Evolutionary conservation across 169 alveolate species (phyloP).

Genomic region (Besnoitia besnoiti): DNA sequence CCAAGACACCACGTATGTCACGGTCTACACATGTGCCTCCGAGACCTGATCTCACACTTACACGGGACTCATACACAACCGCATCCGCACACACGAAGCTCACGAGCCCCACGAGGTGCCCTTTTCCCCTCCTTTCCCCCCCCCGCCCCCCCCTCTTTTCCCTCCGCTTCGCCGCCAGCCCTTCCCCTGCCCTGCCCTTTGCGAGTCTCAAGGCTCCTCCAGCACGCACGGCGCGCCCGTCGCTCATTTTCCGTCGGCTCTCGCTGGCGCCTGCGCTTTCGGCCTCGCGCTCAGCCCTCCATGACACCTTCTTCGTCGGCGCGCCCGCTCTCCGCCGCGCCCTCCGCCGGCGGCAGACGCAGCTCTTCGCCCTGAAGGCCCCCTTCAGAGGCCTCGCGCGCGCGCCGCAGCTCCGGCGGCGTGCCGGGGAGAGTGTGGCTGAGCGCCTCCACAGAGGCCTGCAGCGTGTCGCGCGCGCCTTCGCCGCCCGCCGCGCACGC

Average conservation of each 20-base stretch:
- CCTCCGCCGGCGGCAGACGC: neutral
- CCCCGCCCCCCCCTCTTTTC: constrained; percentile 11
- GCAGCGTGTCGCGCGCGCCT: neutral
- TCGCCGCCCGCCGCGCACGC: too few relatives aligned
- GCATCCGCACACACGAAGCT: too few relatives aligned
- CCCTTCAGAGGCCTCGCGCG: constrained; percentile 10
- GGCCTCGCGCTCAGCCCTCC: neutral
- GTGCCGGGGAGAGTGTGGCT: constrained; percentile 66
- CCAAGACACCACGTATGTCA: too few relatives aligned
- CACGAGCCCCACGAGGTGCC: too few relatives aligned
- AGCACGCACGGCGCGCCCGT: neutral
- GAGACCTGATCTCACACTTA: too few relatives aligned
- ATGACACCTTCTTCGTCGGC: constrained; percentile 15
- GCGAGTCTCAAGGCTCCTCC: neutral
- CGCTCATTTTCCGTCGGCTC: neutral
- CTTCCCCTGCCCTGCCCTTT: neutral
- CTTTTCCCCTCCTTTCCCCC: neutral
- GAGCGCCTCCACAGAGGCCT: constrained; percentile 57
- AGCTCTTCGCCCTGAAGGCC: neutral
- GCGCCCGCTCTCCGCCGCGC: neutral
- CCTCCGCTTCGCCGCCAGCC: neutral
- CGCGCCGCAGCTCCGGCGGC: constrained; percentile 60
- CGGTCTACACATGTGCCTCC: too few relatives aligned
- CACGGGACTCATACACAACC: too few relatives aligned
- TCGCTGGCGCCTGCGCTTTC: neutral